Conservation (phyloP, 306 rosid genomes). For the Ceratonia siliqua region DNA sequence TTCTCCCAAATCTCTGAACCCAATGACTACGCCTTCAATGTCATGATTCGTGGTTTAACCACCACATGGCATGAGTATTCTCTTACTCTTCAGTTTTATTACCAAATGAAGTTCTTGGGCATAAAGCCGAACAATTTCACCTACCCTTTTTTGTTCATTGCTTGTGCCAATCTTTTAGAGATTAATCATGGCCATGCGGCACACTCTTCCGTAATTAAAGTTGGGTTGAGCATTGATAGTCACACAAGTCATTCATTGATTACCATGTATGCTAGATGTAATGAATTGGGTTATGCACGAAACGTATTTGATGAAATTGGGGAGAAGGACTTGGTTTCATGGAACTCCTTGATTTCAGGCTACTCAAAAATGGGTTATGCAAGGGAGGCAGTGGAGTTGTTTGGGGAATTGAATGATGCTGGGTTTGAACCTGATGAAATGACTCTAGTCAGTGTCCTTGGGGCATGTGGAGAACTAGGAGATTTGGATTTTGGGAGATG, state of each 20-base stretch:
- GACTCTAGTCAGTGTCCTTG: conserved; percentile 77
- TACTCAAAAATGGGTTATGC: conserved; percentile 70
- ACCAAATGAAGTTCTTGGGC: conserved; percentile 54
- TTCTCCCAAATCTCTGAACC: conserved; percentile 62
- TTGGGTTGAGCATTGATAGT: conserved; percentile 56
- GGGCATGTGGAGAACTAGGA: conserved; percentile 83
- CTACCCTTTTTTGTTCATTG: conserved; percentile 78
- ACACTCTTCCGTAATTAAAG: conserved; percentile 52
- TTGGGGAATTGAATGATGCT: conserved; percentile 55
- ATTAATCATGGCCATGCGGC: conserved; percentile 46
- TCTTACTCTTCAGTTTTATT: conserved; percentile 55
- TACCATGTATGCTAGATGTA: conserved; percentile 65
- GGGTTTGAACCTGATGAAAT: conserved; percentile 76
- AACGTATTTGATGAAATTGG: conserved; percentile 80
- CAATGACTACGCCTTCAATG: conserved; percentile 71
- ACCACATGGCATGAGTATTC: conserved; percentile 67
- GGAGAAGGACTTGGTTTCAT: conserved; percentile 69
- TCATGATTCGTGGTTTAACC: conserved; percentile 86
- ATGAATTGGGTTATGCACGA: conserved; percentile 53
- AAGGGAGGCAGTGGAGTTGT: conserved; percentile 63
- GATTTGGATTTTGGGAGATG: conserved; percentile 68
- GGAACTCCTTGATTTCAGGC: conserved; percentile 88
- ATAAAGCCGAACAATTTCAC: conserved; percentile 62
- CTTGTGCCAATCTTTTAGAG: conserved; percentile 61
- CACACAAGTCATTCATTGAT: conserved; percentile 71